Base-by-base conservation (phyloP, 768 basidiomycete genomes). In the Omphalotus guepiniiformis region DNA sequence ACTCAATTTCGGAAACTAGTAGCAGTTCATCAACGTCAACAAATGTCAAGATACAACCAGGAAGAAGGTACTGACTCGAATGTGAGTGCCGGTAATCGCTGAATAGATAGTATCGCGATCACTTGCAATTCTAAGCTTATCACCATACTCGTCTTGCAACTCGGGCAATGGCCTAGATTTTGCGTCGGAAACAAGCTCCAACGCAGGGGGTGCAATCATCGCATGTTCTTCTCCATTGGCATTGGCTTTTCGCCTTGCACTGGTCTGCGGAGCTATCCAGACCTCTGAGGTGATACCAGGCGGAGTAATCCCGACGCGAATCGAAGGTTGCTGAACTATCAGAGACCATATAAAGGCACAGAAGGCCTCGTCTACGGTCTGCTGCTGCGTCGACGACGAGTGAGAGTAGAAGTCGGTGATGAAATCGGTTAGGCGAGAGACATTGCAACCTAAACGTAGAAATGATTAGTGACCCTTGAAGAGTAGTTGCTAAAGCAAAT, bases 61-160 rank as follows among this genome's bases (percentile, higher is more conserved):
- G 30, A 2, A 35, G 13, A 23, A 15, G 39, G 21, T 19, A 69
- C 84, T 35, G 54, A 93, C 92, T 54, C 85, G 73, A 45, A 85
- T 82, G 65, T 93, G 91, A 11, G 86, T 87, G 3, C 92, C 93
- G 13, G 88, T 93, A 35, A 94, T 77, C 4, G 88, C 87, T 30
- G 76, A 74, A 63, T 89, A 89, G 16, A 79, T 83, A 4, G 82
- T 80, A 54, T 87, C 80, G 8, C 83, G 75, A 51, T 89, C 82
- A 1, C 86, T 80, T 4, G 87, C 85, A 49, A 94, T 77, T 51
- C 92, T 74, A 30, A 94, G 63, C 1, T 68, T 65, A 44, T 80
- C 73, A 5, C 86, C 86, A 59, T 85, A 77, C 52, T 79, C 63
- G 38, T 64, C 53, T 36, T 72, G 69, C 49, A 92, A 66, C 27